phyloP scores from a whole-genome alignment of 2,329 filamentous ascomycete genomes.

The Hymenoscyphus fraxineus region DNA sequence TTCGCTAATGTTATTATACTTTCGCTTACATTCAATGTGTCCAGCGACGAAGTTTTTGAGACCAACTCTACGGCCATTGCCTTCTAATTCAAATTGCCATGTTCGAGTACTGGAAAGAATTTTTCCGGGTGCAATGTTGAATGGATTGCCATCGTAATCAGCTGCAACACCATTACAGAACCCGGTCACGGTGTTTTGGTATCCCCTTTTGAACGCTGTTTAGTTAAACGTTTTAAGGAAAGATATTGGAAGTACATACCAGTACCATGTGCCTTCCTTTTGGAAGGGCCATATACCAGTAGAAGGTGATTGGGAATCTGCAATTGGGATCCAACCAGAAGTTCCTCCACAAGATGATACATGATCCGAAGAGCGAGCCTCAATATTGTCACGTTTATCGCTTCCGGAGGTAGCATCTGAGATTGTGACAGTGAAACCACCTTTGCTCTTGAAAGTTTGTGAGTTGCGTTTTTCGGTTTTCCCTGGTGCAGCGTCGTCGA shows the following conservation, averaged over 20 bases:
- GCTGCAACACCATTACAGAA: slow-evolving; percentile 5
- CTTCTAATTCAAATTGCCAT: slow-evolving; percentile 2
- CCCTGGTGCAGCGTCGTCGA: background rate
- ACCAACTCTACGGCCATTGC: slow-evolving; percentile 2
- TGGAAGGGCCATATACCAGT: slow-evolving; percentile 4
- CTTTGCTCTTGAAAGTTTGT: background rate
- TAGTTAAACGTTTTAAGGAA: background rate
- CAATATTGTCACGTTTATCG: background rate
- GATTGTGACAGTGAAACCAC: background rate
- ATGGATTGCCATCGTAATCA: slow-evolving; percentile 3
- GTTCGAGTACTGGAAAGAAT: slow-evolving; percentile 1
- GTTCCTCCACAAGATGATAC: background rate
- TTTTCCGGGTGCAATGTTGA: slow-evolving; percentile 1
- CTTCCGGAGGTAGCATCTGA: slow-evolving; percentile 1
- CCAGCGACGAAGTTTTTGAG: slow-evolving; percentile 1
- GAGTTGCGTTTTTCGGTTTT: background rate
- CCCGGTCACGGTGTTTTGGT: background rate
- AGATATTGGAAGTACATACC: background rate
- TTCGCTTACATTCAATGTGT: slow-evolving; percentile 5
- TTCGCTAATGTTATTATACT: background rate
- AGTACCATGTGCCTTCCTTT: slow-evolving; percentile 5
- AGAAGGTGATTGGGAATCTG: background rate
- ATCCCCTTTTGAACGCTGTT: background rate
- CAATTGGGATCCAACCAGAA: background rate
- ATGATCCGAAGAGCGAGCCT: background rate